Conservation (phyloP, 352 stramenopile species). For the Detonula confervacea region DNA sequence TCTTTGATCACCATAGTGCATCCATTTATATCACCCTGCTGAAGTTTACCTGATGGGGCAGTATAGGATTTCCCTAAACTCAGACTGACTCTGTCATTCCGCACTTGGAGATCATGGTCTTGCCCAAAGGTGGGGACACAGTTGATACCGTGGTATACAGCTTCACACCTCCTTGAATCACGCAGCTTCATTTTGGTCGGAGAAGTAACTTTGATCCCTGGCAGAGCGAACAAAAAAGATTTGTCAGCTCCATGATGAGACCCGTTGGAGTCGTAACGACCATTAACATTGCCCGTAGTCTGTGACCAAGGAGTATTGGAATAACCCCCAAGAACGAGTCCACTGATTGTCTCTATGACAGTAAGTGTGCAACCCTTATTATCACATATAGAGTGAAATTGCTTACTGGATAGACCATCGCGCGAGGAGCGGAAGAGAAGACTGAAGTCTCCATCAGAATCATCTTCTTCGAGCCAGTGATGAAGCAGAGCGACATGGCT, state of each 20-base stretch:
- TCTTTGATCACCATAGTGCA: too few relatives aligned
- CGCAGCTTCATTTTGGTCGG: slow-evolving; percentile 26
- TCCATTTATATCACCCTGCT: not conserved
- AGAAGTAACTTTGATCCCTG: not conserved
- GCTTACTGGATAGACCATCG: not conserved
- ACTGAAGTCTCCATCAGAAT: not conserved
- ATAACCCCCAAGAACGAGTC: slow-evolving; percentile 21
- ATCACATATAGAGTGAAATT: slow-evolving; percentile 13
- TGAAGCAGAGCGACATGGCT: not conserved
- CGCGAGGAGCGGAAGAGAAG: not conserved
- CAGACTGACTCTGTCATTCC: not conserved
- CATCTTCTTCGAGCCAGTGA: slow-evolving; percentile 16
- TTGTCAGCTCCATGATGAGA: not conserved
- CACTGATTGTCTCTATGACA: slow-evolving; percentile 12
- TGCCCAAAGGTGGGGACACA: slow-evolving; percentile 13
- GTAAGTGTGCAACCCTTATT: slow-evolving; percentile 5
- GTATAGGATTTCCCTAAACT: not conserved
- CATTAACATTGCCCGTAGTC: too few relatives aligned
- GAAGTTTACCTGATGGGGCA: not conserved
- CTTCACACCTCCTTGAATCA: not conserved
- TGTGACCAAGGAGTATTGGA: slow-evolving; percentile 13
- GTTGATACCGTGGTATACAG: not conserved
- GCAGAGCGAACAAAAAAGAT: slow-evolving; percentile 21
- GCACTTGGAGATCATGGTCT: slow-evolving; percentile 6
- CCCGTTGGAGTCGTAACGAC: not conserved